These are phyloP conservation scores for Blastocystis sp. DNA, from an alignment of 352 stramenopile genomes.

Conservation along the genomic window DNA sequence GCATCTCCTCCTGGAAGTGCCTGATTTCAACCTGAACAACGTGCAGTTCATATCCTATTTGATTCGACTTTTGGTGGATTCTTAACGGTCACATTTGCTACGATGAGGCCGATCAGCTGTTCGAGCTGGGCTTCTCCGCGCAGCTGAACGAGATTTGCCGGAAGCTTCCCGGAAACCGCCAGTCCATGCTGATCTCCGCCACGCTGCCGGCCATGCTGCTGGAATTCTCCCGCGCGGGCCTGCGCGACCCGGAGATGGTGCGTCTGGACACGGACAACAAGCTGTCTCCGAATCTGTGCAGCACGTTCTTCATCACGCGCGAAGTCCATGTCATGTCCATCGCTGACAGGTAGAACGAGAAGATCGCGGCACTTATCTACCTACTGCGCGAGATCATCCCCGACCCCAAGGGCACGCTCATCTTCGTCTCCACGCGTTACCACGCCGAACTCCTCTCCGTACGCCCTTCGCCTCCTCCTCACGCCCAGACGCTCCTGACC, in stretches of 20 bases:
- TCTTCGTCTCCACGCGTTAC: slow-evolving; percentile 95
- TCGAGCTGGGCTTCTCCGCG: slow-evolving; percentile 98
- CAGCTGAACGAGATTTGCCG: slow-evolving; percentile 81
- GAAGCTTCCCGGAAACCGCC: slow-evolving; percentile 72
- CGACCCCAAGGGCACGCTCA: slow-evolving; percentile 87
- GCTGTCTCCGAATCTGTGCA: slow-evolving; percentile 92
- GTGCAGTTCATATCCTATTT: slow-evolving; percentile 78
- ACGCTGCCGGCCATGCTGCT: slow-evolving; percentile 93
- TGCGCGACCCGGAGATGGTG: slow-evolving; percentile 92
- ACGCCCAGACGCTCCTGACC: slow-evolving; percentile 46
- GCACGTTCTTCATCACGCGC: slow-evolving; percentile 92
- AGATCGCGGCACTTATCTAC: slow-evolving; percentile 86
- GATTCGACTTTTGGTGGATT: background rate
- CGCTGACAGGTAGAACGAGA: slow-evolving; percentile 67
- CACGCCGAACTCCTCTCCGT: slow-evolving; percentile 95
- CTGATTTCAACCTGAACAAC: slow-evolving; percentile 84
- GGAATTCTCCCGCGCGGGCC: slow-evolving; percentile 94
- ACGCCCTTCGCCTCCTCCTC: slow-evolving; percentile 79
- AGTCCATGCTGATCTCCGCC: slow-evolving; percentile 89
- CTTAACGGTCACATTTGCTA: slow-evolving; percentile 79
- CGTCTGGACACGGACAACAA: slow-evolving; percentile 94
- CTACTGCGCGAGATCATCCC: slow-evolving; percentile 89
- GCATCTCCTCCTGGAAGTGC: slow-evolving; percentile 82
- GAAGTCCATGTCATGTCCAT: background rate
- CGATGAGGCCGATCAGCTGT: slow-evolving; percentile 96